A percentile compares a stretch with the other conserved stretches of the same genome.
These are phyloP conservation scores for Echinosophora koreensis DNA, from an alignment of 306 rosid genomes.

Conservation along the genomic window DNA sequence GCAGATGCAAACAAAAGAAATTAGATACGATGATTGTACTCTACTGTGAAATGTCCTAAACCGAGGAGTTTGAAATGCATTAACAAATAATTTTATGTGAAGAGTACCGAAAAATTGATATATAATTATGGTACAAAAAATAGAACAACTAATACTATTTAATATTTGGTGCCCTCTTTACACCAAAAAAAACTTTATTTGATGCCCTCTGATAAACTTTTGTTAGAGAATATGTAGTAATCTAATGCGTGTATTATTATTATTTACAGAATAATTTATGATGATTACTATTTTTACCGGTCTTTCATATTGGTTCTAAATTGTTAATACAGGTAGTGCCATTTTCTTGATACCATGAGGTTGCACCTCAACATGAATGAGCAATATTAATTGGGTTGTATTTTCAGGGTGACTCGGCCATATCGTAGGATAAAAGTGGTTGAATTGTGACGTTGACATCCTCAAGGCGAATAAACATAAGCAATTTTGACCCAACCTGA, in stretches of 20 bases:
- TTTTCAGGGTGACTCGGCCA: neutral
- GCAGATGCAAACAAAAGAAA: neutral
- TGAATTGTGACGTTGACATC: neutral
- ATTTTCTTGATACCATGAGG: neutral
- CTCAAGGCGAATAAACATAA: neutral
- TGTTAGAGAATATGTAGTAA: no score
- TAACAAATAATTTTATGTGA: neutral
- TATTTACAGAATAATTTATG: neutral
- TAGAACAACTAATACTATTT: neutral
- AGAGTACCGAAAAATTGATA: neutral
- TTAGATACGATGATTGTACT: neutral
- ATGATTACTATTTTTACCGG: no score
- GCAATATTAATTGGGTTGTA: neutral
- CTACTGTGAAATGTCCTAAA: neutral
- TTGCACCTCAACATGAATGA: slow-evolving; percentile 23
- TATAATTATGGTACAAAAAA: no score
- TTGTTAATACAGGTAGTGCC: no score
- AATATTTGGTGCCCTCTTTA: neutral
- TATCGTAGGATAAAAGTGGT: no score
- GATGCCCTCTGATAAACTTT: neutral
- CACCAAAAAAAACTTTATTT: no score
- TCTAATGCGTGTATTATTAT: no score
- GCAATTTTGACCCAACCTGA: neutral
- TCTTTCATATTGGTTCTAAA: no score
- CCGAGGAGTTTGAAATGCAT: neutral